Evolutionary conservation across 805 yeast species (phyloP).

Genomic region (Hanseniaspora guilliermondii): DNA sequence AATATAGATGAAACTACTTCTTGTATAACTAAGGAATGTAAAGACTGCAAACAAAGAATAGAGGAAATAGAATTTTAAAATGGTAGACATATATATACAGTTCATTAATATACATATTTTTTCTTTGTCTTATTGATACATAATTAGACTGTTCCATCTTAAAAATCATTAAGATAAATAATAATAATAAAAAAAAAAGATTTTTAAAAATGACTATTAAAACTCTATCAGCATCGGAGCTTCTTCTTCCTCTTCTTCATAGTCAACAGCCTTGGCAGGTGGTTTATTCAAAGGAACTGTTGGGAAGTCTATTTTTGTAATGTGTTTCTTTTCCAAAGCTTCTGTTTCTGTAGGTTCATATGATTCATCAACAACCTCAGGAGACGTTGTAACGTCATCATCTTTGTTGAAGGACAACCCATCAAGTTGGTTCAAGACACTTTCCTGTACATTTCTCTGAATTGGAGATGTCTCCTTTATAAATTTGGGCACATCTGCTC

Average conservation of each 20-base stretch:
- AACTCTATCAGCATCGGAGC: conserved; percentile 25
- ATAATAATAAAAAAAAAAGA: neutral
- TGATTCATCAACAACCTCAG: conserved; percentile 13
- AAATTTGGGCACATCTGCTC: neutral
- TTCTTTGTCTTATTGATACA: no score
- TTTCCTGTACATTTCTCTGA: neutral
- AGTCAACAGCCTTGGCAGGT: conserved; percentile 12
- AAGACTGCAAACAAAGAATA: conserved; percentile 70
- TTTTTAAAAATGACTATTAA: conserved; percentile 12
- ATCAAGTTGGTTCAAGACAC: conserved; percentile 12
- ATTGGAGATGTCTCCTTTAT: neutral
- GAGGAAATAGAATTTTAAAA: conserved; percentile 53
- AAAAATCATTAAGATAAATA: neutral
- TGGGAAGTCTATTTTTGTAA: conserved; percentile 32
- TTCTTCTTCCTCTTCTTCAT: conserved; percentile 16
- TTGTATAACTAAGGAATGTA: conserved; percentile 49
- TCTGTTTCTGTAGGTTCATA: neutral
- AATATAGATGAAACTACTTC: conserved; percentile 31
- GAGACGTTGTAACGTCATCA: neutral
- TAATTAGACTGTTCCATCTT: neutral
- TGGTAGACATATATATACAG: conserved; percentile 1
- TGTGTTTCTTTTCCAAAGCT: conserved; percentile 7
- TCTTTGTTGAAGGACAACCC: conserved; percentile 10
- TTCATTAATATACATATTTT: neutral
- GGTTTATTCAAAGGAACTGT: conserved; percentile 30